Base-by-base conservation (phyloP, 2,329 filamentous ascomycete species). In the Alternaria triticina region DNA sequence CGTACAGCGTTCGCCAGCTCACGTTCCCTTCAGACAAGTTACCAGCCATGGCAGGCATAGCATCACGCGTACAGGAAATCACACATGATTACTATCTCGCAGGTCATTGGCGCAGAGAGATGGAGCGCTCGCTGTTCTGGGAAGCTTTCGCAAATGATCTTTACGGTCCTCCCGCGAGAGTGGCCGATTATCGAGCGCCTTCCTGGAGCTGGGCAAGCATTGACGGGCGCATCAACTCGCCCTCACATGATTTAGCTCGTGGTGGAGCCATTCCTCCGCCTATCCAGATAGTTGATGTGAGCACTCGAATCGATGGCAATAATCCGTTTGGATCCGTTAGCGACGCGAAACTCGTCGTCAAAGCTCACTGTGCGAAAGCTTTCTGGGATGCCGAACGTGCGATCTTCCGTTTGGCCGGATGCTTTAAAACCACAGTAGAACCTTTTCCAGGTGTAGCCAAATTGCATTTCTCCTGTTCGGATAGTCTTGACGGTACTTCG, bases 341-440 rank as follows among this genome's bases (percentile, higher is more conserved):
- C 4, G 7, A 36, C 7, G 33, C 33, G 4, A 36, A 5, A 9
- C 4, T 36, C 7, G 0, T n/a, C 0, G 3, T 36, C 33, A 36
- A n/a, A 5, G 33, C 33, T 36, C 15, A 1, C 33, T 36, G 33
- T 4, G 0, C n/a, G 15, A 36, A 36, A 36, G 33, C 33, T n/a
- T 36, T 8, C 13, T 36, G 33, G 33, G 1, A 36, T n/a, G 15
- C 15, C 8, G 15, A 36, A n/a, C 15, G 13, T 36, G 1, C 1
- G 0, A 2, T 8, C 0, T 36, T 36, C 4, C 33, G 3, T 1
- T n/a, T 36, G 33, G 33, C 1, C 0, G 15, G 36, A n/a, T 40
- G 0, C 36, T 40, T 40, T 40, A 5, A 4, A 11, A 11, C 27
- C 10, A 4, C 9, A 28, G 10, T 1, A 28, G 10, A 4, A 33